Conservation (phyloP, 352 stramenopile genomes). For the Phytophthora constricta region DNA sequence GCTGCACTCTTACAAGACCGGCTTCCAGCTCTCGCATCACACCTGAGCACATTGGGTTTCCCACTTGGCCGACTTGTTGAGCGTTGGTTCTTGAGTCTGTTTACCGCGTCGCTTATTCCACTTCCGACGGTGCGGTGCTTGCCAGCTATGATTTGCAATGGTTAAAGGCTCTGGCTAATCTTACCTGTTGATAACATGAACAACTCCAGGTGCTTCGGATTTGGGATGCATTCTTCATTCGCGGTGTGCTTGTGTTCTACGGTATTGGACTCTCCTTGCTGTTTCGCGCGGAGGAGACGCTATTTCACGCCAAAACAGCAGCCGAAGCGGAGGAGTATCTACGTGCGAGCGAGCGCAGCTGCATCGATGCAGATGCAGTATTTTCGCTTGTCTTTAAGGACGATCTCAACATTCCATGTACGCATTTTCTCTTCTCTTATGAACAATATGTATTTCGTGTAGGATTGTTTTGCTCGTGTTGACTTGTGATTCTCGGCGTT, state of each 20-base stretch:
- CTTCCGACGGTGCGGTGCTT: slow-evolving; percentile 73
- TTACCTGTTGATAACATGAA: background rate
- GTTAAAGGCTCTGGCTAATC: too few species aligned
- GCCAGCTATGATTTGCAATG: too few species aligned
- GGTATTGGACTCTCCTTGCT: slow-evolving; percentile 74
- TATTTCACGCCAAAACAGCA: slow-evolving; percentile 67
- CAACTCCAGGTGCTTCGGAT: slow-evolving; percentile 62
- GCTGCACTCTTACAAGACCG: slow-evolving; percentile 57
- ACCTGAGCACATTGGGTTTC: slow-evolving; percentile 61
- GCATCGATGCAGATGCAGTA: slow-evolving; percentile 73
- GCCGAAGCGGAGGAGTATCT: slow-evolving; percentile 61
- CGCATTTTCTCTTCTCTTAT: slow-evolving; percentile 16
- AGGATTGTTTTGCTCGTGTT: too few species aligned
- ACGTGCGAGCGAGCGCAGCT: slow-evolving; percentile 57
- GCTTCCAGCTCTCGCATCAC: slow-evolving; percentile 54
- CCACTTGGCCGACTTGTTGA: slow-evolving; percentile 63
- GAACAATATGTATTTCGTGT: too few species aligned
- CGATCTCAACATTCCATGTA: slow-evolving; percentile 83
- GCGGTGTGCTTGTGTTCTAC: slow-evolving; percentile 74
- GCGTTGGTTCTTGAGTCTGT: slow-evolving; percentile 80
- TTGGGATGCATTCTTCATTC: slow-evolving; percentile 82
- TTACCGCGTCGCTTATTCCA: slow-evolving; percentile 69
- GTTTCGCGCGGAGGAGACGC: slow-evolving; percentile 65
- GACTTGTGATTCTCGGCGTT: too few species aligned
- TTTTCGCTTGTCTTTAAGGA: slow-evolving; percentile 83